These are phyloP conservation scores for Pichia sp. DNA, from an alignment of 1,139 yeast species.

Conservation along the genomic window DNA sequence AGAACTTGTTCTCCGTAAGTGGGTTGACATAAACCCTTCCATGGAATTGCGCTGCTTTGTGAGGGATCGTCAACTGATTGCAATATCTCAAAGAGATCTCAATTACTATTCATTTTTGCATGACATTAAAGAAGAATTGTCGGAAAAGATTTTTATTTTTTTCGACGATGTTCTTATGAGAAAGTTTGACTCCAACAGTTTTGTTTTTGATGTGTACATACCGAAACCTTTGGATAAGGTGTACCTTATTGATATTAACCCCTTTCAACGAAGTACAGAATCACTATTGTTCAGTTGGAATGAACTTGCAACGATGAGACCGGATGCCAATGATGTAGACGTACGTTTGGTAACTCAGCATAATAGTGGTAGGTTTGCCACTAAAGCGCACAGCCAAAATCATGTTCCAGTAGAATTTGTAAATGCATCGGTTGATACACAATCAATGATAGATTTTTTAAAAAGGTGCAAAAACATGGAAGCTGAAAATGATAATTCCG, in stretches of 20 bases:
- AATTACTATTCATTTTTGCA: slow-evolving; percentile 72
- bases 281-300: slow-evolving; percentile 79
- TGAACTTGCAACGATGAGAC: slow-evolving; percentile 48
- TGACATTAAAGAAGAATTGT: slow-evolving; percentile 43
- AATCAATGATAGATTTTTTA: slow-evolving; percentile 61
- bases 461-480: slow-evolving; percentile 50
- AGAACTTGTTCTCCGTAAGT: slow-evolving; percentile 74
- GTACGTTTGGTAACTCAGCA: slow-evolving; percentile 67
- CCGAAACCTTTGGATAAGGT: slow-evolving; percentile 69
- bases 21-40: slow-evolving; percentile 82
- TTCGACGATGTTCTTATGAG: slow-evolving; percentile 46
- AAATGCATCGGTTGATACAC: slow-evolving; percentile 69
- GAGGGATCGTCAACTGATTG: slow-evolving; percentile 56
- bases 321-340: slow-evolving; percentile 32
- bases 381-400: slow-evolving; percentile 81
- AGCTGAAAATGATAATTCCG: slow-evolving; percentile 20
- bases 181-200: slow-evolving; percentile 52
- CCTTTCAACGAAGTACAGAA: slow-evolving; percentile 75
- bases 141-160: slow-evolving; percentile 50
- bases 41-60: slow-evolving; percentile 87
- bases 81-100: slow-evolving; percentile 79
- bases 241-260: slow-evolving; percentile 77
- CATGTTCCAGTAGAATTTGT: slow-evolving; percentile 89
- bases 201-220: slow-evolving; percentile 75
- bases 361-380: slow-evolving; percentile 68